Conservation (phyloP, 2,329 filamentous ascomycete species). For the Simplicillium aogashimaense region DNA sequence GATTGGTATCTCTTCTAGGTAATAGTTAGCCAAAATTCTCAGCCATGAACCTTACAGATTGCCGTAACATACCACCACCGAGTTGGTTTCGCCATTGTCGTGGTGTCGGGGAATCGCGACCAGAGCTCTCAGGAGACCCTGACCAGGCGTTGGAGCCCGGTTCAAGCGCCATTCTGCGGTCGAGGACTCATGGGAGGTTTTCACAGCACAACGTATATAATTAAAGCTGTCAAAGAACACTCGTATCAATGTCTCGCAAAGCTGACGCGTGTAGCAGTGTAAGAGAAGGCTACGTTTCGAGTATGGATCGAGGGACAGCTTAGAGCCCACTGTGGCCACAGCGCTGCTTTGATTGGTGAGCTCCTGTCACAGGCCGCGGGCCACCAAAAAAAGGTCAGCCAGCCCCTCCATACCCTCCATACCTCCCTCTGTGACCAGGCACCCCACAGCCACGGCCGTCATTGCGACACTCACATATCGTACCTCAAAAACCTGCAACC, state of each 20-base stretch:
- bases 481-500: too few relatives aligned
- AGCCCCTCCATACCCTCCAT: neutral
- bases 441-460: too few relatives aligned
- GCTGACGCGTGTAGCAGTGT: constrained; percentile 1
- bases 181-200: constrained; percentile 5
- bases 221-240: neutral
- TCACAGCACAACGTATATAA: constrained; percentile 5
- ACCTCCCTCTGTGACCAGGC: too few relatives aligned
- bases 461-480: too few relatives aligned
- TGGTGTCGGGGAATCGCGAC: constrained; percentile 64
- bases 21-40: neutral
- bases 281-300: constrained; percentile 12
- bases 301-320: neutral
- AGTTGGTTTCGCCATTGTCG: constrained; percentile 70
- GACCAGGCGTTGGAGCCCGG: constrained; percentile 45
- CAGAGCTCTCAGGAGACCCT: constrained; percentile 73
- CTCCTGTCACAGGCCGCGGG: too few relatives aligned
- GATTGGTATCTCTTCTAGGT: constrained; percentile 40
- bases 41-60: constrained; percentile 5
- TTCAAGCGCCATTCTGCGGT: constrained; percentile 52
- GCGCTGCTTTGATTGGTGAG: too few relatives aligned
- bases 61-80: constrained; percentile 56
- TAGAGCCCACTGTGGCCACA: too few relatives aligned
- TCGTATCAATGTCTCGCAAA: too few relatives aligned
- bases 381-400: neutral